Conservation (phyloP, 257 asterid species). For the Ligustrum vulgare region DNA sequence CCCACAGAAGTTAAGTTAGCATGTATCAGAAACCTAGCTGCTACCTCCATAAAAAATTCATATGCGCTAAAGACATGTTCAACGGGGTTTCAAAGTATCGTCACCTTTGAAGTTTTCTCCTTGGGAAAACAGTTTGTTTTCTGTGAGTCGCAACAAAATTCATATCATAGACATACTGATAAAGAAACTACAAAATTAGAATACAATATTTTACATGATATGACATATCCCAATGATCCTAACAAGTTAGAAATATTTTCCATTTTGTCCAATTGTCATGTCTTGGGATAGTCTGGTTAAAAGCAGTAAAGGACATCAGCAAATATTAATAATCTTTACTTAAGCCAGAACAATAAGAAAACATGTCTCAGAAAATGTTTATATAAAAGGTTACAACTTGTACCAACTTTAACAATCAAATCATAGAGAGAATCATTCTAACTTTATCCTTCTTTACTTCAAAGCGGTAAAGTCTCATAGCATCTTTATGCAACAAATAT, state of each 20-base stretch:
- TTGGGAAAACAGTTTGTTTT: slow-evolving; percentile 75
- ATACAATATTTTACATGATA: slow-evolving; percentile 6
- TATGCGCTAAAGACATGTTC: slow-evolving; percentile 94
- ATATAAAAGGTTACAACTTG: not conserved
- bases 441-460: not conserved
- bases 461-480: not conserved
- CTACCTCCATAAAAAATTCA: slow-evolving; percentile 95
- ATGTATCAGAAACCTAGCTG: slow-evolving; percentile 87
- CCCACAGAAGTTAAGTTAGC: slow-evolving; percentile 84
- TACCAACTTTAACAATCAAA: slow-evolving; percentile 2
- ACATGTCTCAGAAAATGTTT: not conserved
- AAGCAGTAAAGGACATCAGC: not conserved
- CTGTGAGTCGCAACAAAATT: slow-evolving; percentile 45
- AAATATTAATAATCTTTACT: not conserved
- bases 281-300: not conserved
- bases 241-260: slow-evolving; percentile 5
- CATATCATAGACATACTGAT: slow-evolving; percentile 24
- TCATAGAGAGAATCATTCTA: not conserved
- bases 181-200: not conserved
- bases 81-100: slow-evolving; percentile 88
- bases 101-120: slow-evolving; percentile 80
- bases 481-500: not conserved
- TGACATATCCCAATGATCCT: not conserved
- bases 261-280: slow-evolving; percentile 5
- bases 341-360: slow-evolving; percentile 13